These are phyloP conservation scores for Cladobotryum protrusum DNA, from an alignment of 2,329 filamentous ascomycete genomes.

Conservation along the genomic window DNA sequence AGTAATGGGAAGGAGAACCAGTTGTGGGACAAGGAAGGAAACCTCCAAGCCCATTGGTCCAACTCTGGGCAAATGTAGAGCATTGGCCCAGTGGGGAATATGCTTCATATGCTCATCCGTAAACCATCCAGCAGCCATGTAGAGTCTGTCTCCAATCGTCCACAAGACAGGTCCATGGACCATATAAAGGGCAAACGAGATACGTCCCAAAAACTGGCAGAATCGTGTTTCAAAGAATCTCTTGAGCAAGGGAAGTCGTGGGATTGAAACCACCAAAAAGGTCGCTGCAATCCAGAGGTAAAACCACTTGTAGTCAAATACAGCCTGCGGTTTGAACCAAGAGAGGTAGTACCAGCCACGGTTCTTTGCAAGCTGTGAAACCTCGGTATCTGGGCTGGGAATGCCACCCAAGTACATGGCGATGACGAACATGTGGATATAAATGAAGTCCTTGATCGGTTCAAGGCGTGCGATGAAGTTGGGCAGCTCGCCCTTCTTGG, in stretches of 20 bases:
- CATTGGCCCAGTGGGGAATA: slow-evolving; percentile 51
- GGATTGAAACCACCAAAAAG: slow-evolving; percentile 49
- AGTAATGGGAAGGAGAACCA: slow-evolving; percentile 54
- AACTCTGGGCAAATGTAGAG: slow-evolving; percentile 45
- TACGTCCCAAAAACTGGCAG: slow-evolving; percentile 55
- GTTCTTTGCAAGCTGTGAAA: slow-evolving; percentile 44
- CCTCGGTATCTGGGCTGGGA: slow-evolving; percentile 44
- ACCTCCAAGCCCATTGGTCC: slow-evolving; percentile 58
- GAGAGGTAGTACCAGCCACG: slow-evolving; percentile 57
- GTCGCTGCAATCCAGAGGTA: slow-evolving; percentile 56
- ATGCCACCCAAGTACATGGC: slow-evolving; percentile 55
- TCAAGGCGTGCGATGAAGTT: slow-evolving; percentile 38
- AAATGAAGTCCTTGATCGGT: slow-evolving; percentile 45
- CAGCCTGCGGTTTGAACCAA: slow-evolving; percentile 57
- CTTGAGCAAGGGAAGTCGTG: slow-evolving; percentile 53
- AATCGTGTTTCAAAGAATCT: slow-evolving; percentile 52
- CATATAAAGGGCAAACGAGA: slow-evolving; percentile 58
- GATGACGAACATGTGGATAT: slow-evolving; percentile 44
- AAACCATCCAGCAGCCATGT: slow-evolving; percentile 53
- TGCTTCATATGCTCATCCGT: slow-evolving; percentile 42
- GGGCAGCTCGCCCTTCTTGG: slow-evolving; percentile 45
- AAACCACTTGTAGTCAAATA: slow-evolving; percentile 63
- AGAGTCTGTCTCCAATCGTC: slow-evolving; percentile 56
- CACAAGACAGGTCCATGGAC: slow-evolving; percentile 57
- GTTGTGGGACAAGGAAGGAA: slow-evolving; percentile 52